Base-by-base conservation (phyloP, 2,329 filamentous ascomycete genomes). In the Nemania abortiva region DNA sequence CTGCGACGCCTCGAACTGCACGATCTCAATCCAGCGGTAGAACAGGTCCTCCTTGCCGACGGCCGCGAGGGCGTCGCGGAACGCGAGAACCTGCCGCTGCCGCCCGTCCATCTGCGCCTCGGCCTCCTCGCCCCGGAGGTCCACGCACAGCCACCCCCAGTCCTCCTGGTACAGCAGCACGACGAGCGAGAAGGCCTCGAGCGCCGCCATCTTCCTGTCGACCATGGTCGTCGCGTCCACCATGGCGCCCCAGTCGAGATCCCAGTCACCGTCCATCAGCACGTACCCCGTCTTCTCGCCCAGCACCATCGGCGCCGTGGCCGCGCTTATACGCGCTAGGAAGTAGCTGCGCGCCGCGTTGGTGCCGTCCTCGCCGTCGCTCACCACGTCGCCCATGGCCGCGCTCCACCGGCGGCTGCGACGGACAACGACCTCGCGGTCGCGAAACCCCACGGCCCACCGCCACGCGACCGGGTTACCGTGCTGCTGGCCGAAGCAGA, bases 21-120 rank as follows among this genome's bases (percentile, higher is more conserved):
- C 90, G 77, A 97, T 87, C 83, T 98, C 95, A 57, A 97, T 92
- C 94, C 94, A 97, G 64, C 91, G 89, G 82, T 92, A 97, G 82
- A 98, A 98, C 62, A 98, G 80, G 72, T 92, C 90, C 79, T 97
- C 95, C 81, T 97, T 97, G 52, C 92, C 94, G 80, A 96, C 85
- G 2, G 86, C 86, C 1, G 88, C 86, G 74, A 98, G 85, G 22
- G 90, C 89, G 52, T 96, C 91, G 74, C 93, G 90, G 79, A 98
- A 97, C 2, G 87, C 86, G 70, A 96, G 88, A 9, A 98, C 90
- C 81, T 96, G 93, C 71, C 90, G 88, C 73, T 90, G 83, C 56
- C 88, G 87, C 70, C 90, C 86, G 67, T 92, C 90, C 72, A 82
- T 82, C 1, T 82, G 79, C 20, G 83, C 65, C 15, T 18, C 18